Percentiles rank a stretch among this genome's conserved stretches.
Evolutionary conservation across 306 rosid genomes (phyloP).

Genomic region (Geum urbanum): DNA sequence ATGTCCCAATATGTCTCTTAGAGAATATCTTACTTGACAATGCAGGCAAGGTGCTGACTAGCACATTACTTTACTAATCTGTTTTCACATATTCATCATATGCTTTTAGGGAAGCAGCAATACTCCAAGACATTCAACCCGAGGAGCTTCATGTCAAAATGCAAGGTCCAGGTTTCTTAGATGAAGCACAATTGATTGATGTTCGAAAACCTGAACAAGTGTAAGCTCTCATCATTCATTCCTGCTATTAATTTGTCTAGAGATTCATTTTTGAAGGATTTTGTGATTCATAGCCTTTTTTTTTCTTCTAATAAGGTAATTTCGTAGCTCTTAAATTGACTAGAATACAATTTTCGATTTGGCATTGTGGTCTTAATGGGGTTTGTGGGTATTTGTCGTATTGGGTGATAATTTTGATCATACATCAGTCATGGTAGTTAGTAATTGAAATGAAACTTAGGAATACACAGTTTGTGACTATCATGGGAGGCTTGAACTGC

Average conservation of each 20-base stretch:
- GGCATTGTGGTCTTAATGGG: neutral
- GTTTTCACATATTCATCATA: constrained; percentile 40
- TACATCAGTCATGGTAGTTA: neutral
- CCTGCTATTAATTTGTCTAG: constrained; percentile 2
- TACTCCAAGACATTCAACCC: constrained; percentile 73
- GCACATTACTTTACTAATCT: constrained; percentile 17
- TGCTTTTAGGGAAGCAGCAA: constrained; percentile 60
- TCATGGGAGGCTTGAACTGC: neutral
- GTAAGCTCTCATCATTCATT: constrained; percentile 39
- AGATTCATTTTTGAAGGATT: too few relatives aligned
- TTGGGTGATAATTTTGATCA: neutral
- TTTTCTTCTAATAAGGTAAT: neutral
- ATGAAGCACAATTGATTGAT: constrained; percentile 85
- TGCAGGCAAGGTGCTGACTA: constrained; percentile 14
- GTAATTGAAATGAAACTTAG: neutral
- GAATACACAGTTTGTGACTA: neutral
- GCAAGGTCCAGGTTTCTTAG: constrained; percentile 67
- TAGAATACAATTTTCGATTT: neutral
- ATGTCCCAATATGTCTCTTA: constrained; percentile 14
- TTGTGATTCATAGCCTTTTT: too few relatives aligned
- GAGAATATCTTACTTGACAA: constrained; percentile 18
- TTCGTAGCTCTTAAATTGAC: neutral
- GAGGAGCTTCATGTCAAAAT: constrained; percentile 63
- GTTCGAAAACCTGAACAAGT: constrained; percentile 97
- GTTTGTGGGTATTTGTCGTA: neutral